Percentiles rank a stretch among this genome's conserved stretches.
Conservation (phyloP, 2,329 filamentous ascomycete genomes). For the Penicillium sp. region DNA sequence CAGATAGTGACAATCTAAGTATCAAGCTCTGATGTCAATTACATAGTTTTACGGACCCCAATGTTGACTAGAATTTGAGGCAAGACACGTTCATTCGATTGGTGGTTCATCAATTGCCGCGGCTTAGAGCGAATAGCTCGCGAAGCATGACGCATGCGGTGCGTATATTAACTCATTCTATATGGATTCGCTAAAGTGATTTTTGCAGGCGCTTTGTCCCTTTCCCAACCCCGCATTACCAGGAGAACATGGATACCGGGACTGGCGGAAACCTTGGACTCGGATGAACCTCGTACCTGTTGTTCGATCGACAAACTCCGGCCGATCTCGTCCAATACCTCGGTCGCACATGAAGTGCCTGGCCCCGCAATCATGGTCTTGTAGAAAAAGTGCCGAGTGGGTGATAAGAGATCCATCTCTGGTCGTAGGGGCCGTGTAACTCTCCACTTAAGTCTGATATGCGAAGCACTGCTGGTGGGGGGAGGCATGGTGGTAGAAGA, state of each 20-base stretch:
- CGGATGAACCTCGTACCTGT: slow-evolving; percentile 5
- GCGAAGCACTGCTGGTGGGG: background rate
- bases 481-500: background rate
- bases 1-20: background rate
- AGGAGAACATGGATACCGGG: background rate
- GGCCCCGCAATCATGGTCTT: slow-evolving; percentile 4
- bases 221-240: slow-evolving; percentile 12
- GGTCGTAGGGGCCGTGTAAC: background rate
- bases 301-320: slow-evolving; percentile 20
- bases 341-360: slow-evolving; percentile 26
- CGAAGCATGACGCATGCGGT: slow-evolving; percentile 16
- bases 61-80: background rate
- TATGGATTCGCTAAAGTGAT: background rate
- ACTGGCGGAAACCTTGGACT: background rate
- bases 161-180: background rate
- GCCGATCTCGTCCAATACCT: slow-evolving; percentile 16
- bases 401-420: background rate
- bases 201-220: slow-evolving; percentile 15
- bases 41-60: background rate
- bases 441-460: background rate
- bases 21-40: background rate
- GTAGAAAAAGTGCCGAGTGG: slow-evolving; percentile 5
- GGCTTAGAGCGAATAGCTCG: background rate
- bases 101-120: background rate
- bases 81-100: background rate